Base-by-base conservation (phyloP, 2,329 filamentous ascomycete genomes). In the Nigrospora sphaerica region DNA sequence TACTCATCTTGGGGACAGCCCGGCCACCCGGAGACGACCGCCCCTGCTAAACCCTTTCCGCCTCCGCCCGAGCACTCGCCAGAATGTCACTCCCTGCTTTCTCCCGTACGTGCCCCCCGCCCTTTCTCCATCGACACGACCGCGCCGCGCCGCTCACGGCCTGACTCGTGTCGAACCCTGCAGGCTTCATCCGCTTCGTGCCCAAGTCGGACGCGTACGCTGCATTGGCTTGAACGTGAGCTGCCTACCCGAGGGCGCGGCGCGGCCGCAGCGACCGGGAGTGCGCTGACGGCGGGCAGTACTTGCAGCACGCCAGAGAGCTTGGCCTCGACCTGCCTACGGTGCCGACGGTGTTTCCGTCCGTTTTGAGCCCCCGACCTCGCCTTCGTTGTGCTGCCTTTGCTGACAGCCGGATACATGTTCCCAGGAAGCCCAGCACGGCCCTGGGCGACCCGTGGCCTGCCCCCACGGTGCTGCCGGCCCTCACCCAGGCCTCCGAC, bases 211-310 rank as follows among this genome's bases (percentile, higher is more conserved):
- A 74, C 43, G 59, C 67, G 34, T 82, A 42, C 69, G 77, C 39
- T 80, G 79, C 54, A 76, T 82, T 49, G 78, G 78, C 0, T 54
- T 82, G 49, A 81, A 81, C 49, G 70, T 70, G 46, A 55, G 66
- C 44, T n/a, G n/a, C n/a, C n/a, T n/a, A n/a, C n/a, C n/a, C n/a
- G n/a, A n/a, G n/a, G n/a, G n/a, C n/a, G n/a, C n/a, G n/a, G n/a
- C n/a, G n/a, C n/a, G n/a, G n/a, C 37, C 41, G 33, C 46, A 40
- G 4, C n/a, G 13, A 32, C 38, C 59, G 10, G 10, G 37, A n/a
- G 23, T 39, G 36, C 10, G 1, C 34, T 4, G 38, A 18, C 17
- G 10, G 36, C 36, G 12, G 32, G 10, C 23, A 67, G 64, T 66
- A 67, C 43, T 59, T 56, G 19, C 59, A 65, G 37, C 62, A 66